A percentile compares a stretch with the other conserved stretches of the same genome.
These are phyloP conservation scores for Globisporangium apiculatum DNA, from an alignment of 352 stramenopile genomes.

Conservation along the genomic window DNA sequence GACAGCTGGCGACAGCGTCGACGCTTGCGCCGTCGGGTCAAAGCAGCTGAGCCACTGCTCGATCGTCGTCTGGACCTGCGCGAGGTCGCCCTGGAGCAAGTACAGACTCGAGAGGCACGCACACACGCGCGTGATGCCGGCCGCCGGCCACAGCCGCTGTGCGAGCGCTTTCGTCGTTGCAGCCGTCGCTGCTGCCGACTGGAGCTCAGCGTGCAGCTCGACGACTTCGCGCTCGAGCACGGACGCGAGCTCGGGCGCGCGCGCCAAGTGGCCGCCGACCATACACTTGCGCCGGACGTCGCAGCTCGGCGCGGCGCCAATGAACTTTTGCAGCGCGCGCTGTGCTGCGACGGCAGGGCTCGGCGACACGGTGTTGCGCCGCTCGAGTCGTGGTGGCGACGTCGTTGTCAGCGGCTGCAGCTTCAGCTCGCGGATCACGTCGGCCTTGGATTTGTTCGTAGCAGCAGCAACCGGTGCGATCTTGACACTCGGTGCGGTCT, in stretches of 20 bases:
- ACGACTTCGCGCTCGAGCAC: slow-evolving; percentile 56
- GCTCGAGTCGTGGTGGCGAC: slow-evolving; percentile 8
- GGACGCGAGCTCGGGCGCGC: slow-evolving; percentile 54
- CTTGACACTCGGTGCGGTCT: neutral
- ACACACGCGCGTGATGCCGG: slow-evolving; percentile 74
- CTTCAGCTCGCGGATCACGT: slow-evolving; percentile 13
- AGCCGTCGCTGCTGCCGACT: slow-evolving; percentile 49
- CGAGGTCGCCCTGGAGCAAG: slow-evolving; percentile 62
- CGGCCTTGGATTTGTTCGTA: slow-evolving; percentile 4
- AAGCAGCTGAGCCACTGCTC: slow-evolving; percentile 68
- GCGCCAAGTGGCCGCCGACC: slow-evolving; percentile 53
- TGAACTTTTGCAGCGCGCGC: slow-evolving; percentile 58
- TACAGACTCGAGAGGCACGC: slow-evolving; percentile 71
- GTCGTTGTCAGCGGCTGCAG: slow-evolving; percentile 3
- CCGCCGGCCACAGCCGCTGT: slow-evolving; percentile 63
- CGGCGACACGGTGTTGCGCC: slow-evolving; percentile 41
- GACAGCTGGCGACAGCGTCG: slow-evolving; percentile 23
- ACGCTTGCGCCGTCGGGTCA: slow-evolving; percentile 56
- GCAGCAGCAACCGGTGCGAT: no score
- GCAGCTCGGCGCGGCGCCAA: slow-evolving; percentile 64
- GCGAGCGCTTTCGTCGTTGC: slow-evolving; percentile 56
- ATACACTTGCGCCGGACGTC: slow-evolving; percentile 70
- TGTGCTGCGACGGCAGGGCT: slow-evolving; percentile 42
- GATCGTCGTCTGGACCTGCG: slow-evolving; percentile 43
- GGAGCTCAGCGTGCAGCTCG: slow-evolving; percentile 57